Evolutionary conservation across 805 yeast species (phyloP).

Genomic region (Sugiyamaella qingdaonensis): DNA sequence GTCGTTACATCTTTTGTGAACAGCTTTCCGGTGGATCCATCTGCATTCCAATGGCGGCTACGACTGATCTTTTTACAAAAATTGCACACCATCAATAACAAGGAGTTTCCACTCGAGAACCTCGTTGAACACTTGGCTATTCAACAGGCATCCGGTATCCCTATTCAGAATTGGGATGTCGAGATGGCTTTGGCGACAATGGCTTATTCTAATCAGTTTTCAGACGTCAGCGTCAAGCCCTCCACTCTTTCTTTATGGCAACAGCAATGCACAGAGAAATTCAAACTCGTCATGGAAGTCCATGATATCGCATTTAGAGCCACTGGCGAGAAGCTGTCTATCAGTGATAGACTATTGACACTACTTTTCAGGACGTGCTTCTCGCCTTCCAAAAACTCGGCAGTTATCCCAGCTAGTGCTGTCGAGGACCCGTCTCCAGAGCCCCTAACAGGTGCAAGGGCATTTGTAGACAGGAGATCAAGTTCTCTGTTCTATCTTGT

Average conservation of each 20-base stretch:
- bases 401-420: conserved; percentile 21
- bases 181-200: conserved; percentile 26
- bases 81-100: conserved; percentile 22
- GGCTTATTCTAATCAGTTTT: conserved; percentile 28
- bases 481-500: conserved; percentile 15
- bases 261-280: conserved; percentile 25
- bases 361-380: conserved; percentile 28
- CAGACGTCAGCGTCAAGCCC: conserved; percentile 8
- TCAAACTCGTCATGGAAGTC: conserved; percentile 19
- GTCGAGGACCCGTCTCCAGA: conserved; percentile 21
- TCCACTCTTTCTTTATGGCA: conserved; percentile 19
- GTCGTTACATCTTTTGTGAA: conserved; percentile 24
- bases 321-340: conserved; percentile 20
- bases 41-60: conserved; percentile 29
- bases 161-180: conserved; percentile 28
- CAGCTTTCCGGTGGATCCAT: conserved; percentile 22
- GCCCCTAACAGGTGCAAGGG: conserved; percentile 13
- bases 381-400: conserved; percentile 15
- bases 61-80: conserved; percentile 27
- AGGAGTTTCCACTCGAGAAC: conserved; percentile 22
- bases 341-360: conserved; percentile 22
- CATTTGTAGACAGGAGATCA: conserved; percentile 20
- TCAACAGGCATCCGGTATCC: conserved; percentile 32
- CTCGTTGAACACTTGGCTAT: conserved; percentile 25
- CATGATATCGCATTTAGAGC: conserved; percentile 25